A percentile compares a stretch with the other conserved stretches of the same genome.
These are phyloP conservation scores for Fraxinus excelsior DNA, from an alignment of 257 asterid species.

Conservation along the genomic window DNA sequence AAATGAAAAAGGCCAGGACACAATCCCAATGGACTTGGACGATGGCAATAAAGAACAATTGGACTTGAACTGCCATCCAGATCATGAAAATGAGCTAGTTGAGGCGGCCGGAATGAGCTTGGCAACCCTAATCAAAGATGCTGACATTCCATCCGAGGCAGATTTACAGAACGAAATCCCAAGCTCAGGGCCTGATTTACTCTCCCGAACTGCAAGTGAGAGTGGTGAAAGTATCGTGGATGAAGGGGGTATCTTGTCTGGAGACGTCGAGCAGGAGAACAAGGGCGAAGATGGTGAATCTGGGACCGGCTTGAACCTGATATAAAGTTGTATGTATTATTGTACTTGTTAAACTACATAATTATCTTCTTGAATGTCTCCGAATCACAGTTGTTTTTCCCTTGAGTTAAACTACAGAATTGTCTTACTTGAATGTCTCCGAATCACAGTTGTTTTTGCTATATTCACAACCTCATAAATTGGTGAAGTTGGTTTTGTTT, in stretches of 20 bases:
- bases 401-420: neutral
- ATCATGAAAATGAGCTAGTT: slow-evolving; percentile 63
- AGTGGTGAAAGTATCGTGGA: slow-evolving; percentile 20
- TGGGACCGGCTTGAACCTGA: neutral
- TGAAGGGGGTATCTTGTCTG: slow-evolving; percentile 20
- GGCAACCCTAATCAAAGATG: slow-evolving; percentile 42
- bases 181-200: neutral
- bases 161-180: neutral
- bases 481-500: neutral
- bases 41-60: slow-evolving; percentile 48
- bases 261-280: slow-evolving; percentile 23
- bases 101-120: slow-evolving; percentile 57
- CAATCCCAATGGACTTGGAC: slow-evolving; percentile 28
- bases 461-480: neutral
- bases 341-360: neutral
- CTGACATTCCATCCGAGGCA: slow-evolving; percentile 38
- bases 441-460: slow-evolving; percentile 1
- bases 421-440: slow-evolving; percentile 8
- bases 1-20: slow-evolving; percentile 23
- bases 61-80: slow-evolving; percentile 86
- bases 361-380: slow-evolving; percentile 8
- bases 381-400: slow-evolving; percentile 1
- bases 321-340: neutral
- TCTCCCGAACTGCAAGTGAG: slow-evolving; percentile 3
- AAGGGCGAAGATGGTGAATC: slow-evolving; percentile 12